Conservation (phyloP, 805 yeast genomes). For the Naumovozyma baii region DNA sequence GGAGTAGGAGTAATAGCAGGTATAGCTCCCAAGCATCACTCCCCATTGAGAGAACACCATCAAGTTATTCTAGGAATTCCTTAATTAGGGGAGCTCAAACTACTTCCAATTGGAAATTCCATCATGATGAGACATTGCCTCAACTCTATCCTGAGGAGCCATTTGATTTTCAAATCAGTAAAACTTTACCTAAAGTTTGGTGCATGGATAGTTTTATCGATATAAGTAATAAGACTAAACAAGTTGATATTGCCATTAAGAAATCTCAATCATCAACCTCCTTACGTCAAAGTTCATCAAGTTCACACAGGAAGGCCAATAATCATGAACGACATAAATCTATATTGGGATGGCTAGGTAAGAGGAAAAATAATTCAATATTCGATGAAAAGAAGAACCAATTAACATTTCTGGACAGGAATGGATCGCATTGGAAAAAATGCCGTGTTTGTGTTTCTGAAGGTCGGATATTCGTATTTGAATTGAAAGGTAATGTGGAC, state of each 20-base stretch:
- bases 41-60: conserved; percentile 2
- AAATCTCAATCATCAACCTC: neutral
- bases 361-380: conserved; percentile 8
- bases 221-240: conserved; percentile 6
- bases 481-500: neutral
- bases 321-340: conserved; percentile 2
- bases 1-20: no score
- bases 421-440: conserved; percentile 13
- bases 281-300: neutral
- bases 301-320: neutral
- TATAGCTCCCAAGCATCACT: neutral
- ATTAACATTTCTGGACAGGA: conserved; percentile 17
- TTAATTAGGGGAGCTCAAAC: conserved; percentile 1
- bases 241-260: neutral
- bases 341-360: conserved; percentile 17
- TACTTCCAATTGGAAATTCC: conserved; percentile 22
- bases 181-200: conserved; percentile 9
- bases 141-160: conserved; percentile 18
- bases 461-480: conserved; percentile 23
- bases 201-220: conserved; percentile 17
- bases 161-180: conserved; percentile 6
- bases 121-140: conserved; percentile 17
- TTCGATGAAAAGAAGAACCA: conserved; percentile 10
- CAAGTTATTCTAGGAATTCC: conserved; percentile 1
- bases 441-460: conserved; percentile 18